Conservation (phyloP, 2,329 filamentous ascomycete species). For the Lecanoromycetidae sp. region DNA sequence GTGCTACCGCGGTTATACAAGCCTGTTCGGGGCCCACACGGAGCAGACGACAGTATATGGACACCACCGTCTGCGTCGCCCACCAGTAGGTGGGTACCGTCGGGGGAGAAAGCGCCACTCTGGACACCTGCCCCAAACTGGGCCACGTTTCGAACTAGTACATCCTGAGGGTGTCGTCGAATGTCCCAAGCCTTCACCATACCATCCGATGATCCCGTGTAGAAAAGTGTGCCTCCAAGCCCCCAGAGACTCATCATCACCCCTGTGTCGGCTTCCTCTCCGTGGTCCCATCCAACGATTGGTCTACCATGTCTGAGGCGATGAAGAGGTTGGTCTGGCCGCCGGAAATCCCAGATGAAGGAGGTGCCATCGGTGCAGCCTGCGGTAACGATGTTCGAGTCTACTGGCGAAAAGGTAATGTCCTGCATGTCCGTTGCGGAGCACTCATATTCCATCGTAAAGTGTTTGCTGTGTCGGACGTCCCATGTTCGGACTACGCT, state of each 20-base stretch:
- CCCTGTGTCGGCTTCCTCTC: constrained; percentile 45
- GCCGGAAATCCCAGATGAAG: constrained; percentile 49
- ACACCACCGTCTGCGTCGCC: constrained; percentile 46
- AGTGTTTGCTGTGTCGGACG: constrained; percentile 25
- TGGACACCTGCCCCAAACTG: constrained; percentile 43
- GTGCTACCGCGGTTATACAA: background rate
- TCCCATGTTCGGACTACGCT: constrained; percentile 45
- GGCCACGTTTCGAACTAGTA: constrained; percentile 39
- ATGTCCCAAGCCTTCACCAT: constrained; percentile 49
- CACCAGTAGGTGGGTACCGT: constrained; percentile 43
- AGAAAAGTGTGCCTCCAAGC: constrained; percentile 38
- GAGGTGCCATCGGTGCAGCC: constrained; percentile 48
- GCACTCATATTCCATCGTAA: constrained; percentile 40
- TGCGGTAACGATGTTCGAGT: constrained; percentile 41
- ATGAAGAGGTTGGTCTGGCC: constrained; percentile 35
- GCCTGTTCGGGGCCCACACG: constrained; percentile 19
- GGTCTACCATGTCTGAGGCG: constrained; percentile 40
- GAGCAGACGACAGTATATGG: constrained; percentile 36
- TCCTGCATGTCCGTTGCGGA: constrained; percentile 51
- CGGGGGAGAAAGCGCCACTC: constrained; percentile 45
- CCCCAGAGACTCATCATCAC: constrained; percentile 49
- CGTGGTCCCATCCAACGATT: constrained; percentile 31
- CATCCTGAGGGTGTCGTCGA: constrained; percentile 37
- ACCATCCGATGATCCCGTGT: constrained; percentile 50
- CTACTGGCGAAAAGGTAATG: constrained; percentile 37